phyloP scores from a whole-genome alignment of 2,329 filamentous ascomycete species.

The Xylaria multiplex region DNA sequence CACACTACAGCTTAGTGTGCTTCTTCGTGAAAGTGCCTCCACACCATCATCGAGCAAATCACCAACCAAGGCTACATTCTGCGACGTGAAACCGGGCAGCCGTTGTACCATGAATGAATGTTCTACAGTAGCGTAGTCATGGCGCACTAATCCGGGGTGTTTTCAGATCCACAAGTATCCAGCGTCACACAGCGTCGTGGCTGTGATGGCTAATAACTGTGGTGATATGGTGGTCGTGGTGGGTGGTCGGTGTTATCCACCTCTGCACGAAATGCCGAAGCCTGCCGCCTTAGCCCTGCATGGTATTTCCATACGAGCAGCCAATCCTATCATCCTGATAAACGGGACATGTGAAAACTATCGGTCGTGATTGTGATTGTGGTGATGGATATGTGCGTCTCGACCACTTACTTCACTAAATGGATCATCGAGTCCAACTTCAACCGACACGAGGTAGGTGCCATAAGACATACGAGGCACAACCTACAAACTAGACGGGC shows the following conservation, averaged over 20 bases:
- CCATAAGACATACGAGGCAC: slow-evolving; percentile 31
- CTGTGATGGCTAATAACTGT: not conserved
- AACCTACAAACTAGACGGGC: slow-evolving; percentile 1
- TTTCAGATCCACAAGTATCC: not conserved
- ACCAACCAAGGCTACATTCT: slow-evolving; percentile 21
- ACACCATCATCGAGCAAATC: not conserved
- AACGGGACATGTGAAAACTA: slow-evolving; percentile 24
- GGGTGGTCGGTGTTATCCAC: slow-evolving; percentile 11
- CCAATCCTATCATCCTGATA: slow-evolving; percentile 23
- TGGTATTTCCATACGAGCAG: not conserved
- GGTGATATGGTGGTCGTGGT: not conserved
- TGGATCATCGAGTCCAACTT: slow-evolving; percentile 11
- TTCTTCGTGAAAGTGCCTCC: no score
- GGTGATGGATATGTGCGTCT: slow-evolving; percentile 19
- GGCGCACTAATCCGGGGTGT: slow-evolving; percentile 17
- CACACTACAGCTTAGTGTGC: no score
- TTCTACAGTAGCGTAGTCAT: not conserved
- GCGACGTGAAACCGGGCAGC: slow-evolving; percentile 13
- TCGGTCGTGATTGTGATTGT: slow-evolving; percentile 5
- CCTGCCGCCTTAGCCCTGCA: slow-evolving; percentile 32
- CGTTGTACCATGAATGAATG: not conserved
- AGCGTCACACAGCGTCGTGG: slow-evolving; percentile 27
- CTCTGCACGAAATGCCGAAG: slow-evolving; percentile 36
- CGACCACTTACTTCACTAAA: slow-evolving; percentile 1
- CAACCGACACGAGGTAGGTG: slow-evolving; percentile 24